These are phyloP conservation scores for Syzygium grande DNA, from an alignment of 345 rosid species.

Conservation along the genomic window DNA sequence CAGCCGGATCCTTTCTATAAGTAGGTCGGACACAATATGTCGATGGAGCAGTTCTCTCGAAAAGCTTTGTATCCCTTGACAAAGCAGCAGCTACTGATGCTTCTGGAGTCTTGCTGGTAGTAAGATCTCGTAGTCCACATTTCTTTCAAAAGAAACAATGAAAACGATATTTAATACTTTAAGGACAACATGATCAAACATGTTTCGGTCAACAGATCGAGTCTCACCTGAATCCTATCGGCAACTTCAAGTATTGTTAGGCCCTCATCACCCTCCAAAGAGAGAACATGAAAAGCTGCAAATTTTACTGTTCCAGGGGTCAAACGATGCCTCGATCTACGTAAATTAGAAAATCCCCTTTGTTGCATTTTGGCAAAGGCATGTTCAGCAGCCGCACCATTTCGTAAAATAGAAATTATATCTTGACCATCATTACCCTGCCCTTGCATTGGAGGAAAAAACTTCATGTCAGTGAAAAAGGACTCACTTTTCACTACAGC, in stretches of 20 bases:
- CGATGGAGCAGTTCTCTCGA: constrained; percentile 93
- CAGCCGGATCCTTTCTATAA: constrained; percentile 69
- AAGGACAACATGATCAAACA: not conserved
- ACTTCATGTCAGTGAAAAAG: not conserved
- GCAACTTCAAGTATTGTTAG: constrained; percentile 80
- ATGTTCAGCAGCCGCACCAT: constrained; percentile 76
- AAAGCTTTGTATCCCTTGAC: constrained; percentile 87
- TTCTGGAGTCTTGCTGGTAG: constrained; percentile 94
- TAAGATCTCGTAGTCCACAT: constrained; percentile 88
- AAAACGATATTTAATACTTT: not conserved
- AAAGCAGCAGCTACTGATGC: constrained; percentile 92
- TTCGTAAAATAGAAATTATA: constrained; percentile 57
- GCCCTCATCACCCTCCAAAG: constrained; percentile 72
- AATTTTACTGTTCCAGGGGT: constrained; percentile 95
- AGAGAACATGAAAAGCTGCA: constrained; percentile 86
- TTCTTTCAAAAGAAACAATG: constrained; percentile 28
- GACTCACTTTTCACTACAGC: not conserved
- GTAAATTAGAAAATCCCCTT: constrained; percentile 60
- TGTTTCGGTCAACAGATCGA: not conserved
- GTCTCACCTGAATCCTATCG: constrained; percentile 77
- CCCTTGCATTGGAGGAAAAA: not conserved
- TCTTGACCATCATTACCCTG: constrained; percentile 66
- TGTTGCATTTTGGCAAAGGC: constrained; percentile 87
- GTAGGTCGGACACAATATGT: constrained; percentile 81
- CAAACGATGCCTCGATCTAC: constrained; percentile 86